A percentile compares a stretch with the other conserved stretches of the same genome.
phyloP scores from a whole-genome alignment of 1,284 basidiomycete genomes.

The Sporisorium iseilematis-ciliati region DNA sequence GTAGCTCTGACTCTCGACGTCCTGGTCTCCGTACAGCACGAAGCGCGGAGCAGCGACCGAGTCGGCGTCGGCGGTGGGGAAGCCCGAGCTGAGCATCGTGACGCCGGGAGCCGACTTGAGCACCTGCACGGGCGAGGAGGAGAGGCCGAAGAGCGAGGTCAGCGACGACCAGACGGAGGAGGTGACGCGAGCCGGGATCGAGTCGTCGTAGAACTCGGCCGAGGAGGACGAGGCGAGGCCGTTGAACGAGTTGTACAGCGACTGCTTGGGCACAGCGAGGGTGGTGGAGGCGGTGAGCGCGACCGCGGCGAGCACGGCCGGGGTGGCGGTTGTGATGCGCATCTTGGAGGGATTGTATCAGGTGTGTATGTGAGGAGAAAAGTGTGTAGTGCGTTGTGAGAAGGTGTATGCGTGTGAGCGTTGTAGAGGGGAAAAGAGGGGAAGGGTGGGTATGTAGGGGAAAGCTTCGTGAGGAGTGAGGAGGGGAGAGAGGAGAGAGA shows the following conservation, averaged over 20 bases:
- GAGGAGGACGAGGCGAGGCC: constrained; percentile 22
- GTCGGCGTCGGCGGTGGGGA: constrained; percentile 45
- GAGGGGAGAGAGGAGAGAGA: constrained; percentile 25
- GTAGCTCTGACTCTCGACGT: constrained; percentile 37
- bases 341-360: constrained; percentile 16
- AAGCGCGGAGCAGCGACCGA: constrained; percentile 40
- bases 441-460: background rate
- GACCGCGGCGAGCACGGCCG: constrained; percentile 23
- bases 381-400: background rate
- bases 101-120: constrained; percentile 37
- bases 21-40: constrained; percentile 50
- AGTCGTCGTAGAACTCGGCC: constrained; percentile 48
- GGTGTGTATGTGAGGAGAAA: background rate
- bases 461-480: constrained; percentile 2
- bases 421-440: background rate
- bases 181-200: constrained; percentile 40
- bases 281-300: constrained; percentile 29
- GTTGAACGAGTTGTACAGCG: constrained; percentile 46
- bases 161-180: constrained; percentile 34
- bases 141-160: constrained; percentile 30
- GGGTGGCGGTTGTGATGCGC: constrained; percentile 23
- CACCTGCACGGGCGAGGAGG: constrained; percentile 23
- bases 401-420: background rate
- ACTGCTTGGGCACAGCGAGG: constrained; percentile 37
- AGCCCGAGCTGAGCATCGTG: constrained; percentile 39